phyloP scores from a whole-genome alignment of 305 asterid genomes.

The Nicotiana rustica region DNA sequence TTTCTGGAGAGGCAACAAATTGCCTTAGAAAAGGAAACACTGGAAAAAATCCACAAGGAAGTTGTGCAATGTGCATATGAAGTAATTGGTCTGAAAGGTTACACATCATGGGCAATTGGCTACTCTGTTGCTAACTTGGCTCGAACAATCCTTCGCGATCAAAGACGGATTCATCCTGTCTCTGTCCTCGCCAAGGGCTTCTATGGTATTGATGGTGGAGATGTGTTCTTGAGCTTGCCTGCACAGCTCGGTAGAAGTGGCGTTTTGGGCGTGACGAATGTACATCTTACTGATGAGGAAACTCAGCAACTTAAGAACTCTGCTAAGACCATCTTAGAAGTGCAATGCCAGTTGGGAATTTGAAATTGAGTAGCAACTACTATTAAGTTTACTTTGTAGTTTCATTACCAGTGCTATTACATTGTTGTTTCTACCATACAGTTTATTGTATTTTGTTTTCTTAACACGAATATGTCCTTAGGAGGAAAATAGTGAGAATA shows the following conservation, averaged over 20 bases:
- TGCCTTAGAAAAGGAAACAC: conserved; percentile 70
- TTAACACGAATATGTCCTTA: background rate
- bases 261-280: conserved; percentile 74
- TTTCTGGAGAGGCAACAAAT: conserved; percentile 72
- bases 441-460: background rate
- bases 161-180: conserved; percentile 83
- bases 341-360: conserved; percentile 71
- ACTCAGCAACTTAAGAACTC: conserved; percentile 64
- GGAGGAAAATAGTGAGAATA: conserved; percentile 6
- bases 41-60: conserved; percentile 70
- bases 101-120: conserved; percentile 97
- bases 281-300: conserved; percentile 84
- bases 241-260: conserved; percentile 78
- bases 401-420: too few species aligned
- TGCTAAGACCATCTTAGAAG: conserved; percentile 71
- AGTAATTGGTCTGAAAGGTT: conserved; percentile 80
- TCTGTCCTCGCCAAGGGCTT: conserved; percentile 82
- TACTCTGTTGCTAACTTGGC: conserved; percentile 86
- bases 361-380: conserved; percentile 34
- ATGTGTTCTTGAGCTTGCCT: conserved; percentile 85
- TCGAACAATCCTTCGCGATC: conserved; percentile 72
- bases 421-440: background rate
- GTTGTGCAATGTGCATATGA: conserved; percentile 84
- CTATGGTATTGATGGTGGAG: conserved; percentile 65
- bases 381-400: background rate